Conservation (phyloP, 257 asterid species). For the Anisodus acutangulus region DNA sequence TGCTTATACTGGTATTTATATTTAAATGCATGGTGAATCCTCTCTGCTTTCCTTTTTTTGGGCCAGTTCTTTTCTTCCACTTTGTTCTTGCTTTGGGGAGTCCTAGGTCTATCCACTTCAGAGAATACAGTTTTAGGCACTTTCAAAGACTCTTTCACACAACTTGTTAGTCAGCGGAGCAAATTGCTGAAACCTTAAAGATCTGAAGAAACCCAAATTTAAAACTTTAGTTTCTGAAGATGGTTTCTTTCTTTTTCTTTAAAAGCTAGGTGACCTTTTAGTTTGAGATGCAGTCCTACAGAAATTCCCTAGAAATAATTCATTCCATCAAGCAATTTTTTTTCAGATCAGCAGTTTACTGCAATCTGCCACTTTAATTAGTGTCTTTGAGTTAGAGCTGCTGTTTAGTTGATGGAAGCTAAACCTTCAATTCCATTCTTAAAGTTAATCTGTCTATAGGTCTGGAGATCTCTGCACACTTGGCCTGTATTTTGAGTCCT, state of each 20-base stretch:
- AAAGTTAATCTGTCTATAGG: neutral
- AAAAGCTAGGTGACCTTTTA: neutral
- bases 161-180: neutral
- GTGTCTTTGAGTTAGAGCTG: too few relatives aligned
- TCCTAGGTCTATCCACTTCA: neutral
- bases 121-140: constrained; percentile 1
- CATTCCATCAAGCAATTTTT: neutral
- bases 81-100: neutral
- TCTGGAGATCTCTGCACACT: constrained; percentile 6
- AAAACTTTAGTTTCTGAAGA: neutral
- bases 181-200: neutral
- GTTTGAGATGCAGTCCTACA: constrained; percentile 8
- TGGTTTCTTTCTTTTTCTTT: neutral
- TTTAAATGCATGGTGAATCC: neutral
- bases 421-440: neutral
- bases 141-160: neutral
- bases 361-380: too few relatives aligned
- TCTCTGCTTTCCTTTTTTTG: neutral
- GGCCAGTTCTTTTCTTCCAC: neutral
- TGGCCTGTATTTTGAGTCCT: neutral
- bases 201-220: neutral
- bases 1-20: neutral
- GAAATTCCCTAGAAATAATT: neutral
- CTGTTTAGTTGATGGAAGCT: neutral
- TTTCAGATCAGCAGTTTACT: too few relatives aligned